Conservation (phyloP, 768 basidiomycete genomes). For the Boletales sp. region DNA sequence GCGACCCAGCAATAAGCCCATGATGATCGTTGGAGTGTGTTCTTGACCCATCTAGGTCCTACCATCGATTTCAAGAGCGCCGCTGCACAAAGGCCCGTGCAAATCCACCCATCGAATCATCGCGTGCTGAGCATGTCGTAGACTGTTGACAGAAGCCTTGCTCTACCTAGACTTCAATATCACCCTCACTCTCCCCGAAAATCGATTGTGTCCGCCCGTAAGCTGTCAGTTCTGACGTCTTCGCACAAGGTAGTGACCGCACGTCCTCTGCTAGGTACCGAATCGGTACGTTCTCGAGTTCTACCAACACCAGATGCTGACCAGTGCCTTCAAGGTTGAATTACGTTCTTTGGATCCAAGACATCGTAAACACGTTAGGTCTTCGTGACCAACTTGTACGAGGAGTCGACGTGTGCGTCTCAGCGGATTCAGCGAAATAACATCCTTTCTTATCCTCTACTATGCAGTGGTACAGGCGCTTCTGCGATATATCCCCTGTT, state of each 20-base stretch:
- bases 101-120: neutral
- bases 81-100: constrained; percentile 59
- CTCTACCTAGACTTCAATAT: constrained; percentile 72
- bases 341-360: constrained; percentile 84
- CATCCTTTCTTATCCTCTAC: neutral
- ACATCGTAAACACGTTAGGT: constrained; percentile 45
- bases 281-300: constrained; percentile 48
- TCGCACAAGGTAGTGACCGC: neutral
- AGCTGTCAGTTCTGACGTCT: constrained; percentile 18
- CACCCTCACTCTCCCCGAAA: constrained; percentile 53
- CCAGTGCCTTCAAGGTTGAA: constrained; percentile 54
- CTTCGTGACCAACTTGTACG: constrained; percentile 27
- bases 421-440: neutral
- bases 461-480: constrained; percentile 79
- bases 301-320: neutral
- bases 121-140: constrained; percentile 29
- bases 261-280: constrained; percentile 49
- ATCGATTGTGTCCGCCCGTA: constrained; percentile 88
- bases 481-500: constrained; percentile 88
- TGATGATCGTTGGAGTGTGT: constrained; percentile 20
- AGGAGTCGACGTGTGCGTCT: constrained; percentile 71
- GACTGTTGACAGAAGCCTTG: constrained; percentile 77
- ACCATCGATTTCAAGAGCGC: constrained; percentile 76
- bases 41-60: constrained; percentile 25
- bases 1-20: neutral